A percentile compares a stretch with the other conserved stretches of the same genome.
Conservation (phyloP, 176 grass and related monocot species). For the Musa schizocarpa region DNA sequence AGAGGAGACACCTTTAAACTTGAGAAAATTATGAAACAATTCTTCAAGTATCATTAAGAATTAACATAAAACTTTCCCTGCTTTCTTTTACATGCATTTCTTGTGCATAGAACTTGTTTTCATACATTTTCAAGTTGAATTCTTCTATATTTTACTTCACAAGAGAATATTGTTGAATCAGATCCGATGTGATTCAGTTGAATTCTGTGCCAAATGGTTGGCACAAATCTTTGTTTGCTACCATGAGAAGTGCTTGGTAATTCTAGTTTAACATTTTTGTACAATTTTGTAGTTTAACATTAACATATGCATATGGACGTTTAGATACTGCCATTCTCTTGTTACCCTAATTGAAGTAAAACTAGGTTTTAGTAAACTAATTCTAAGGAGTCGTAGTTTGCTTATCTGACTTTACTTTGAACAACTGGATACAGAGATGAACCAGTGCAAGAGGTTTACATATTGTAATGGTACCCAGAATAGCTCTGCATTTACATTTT, state of each 20-base stretch:
- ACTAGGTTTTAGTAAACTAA: too few relatives aligned
- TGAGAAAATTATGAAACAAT: too few relatives aligned
- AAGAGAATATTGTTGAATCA: neutral
- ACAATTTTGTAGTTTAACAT: neutral
- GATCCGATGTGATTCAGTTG: neutral
- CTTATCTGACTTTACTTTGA: too few relatives aligned
- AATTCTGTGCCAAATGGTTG: neutral
- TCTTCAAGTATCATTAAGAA: too few relatives aligned
- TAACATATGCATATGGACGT: neutral
- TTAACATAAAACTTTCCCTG: too few relatives aligned
- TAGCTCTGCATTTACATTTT: slow-evolving; percentile 10
- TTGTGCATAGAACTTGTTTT: neutral
- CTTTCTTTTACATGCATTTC: neutral
- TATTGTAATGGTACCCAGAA: neutral
- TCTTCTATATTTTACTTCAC: neutral
- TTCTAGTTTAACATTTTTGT: neutral
- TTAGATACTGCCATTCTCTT: neutral
- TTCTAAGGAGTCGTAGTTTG: too few relatives aligned
- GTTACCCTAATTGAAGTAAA: too few relatives aligned
- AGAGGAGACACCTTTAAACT: too few relatives aligned
- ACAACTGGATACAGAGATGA: too few relatives aligned
- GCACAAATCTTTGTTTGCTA: neutral
- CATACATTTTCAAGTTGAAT: neutral
- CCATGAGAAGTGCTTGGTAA: neutral
- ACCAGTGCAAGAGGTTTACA: too few relatives aligned